These are phyloP conservation scores for Ascochyta viciae-villosae DNA, from an alignment of 2,329 filamentous ascomycete genomes.

Conservation along the genomic window DNA sequence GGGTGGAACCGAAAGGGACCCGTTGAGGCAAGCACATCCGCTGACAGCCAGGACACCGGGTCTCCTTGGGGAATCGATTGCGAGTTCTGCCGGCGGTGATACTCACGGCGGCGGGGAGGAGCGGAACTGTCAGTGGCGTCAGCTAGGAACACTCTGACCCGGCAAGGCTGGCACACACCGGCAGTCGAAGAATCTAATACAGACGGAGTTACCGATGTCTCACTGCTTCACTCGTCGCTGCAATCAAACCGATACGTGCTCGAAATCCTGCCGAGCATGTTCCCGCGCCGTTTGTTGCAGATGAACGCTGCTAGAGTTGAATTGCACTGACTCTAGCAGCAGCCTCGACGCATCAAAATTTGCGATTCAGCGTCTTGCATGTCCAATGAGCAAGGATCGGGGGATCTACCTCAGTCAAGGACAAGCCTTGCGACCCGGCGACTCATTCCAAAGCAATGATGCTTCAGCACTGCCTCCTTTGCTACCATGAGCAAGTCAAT, in stretches of 20 bases:
- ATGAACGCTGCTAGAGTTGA: conserved; percentile 6
- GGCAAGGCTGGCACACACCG: conserved; percentile 16
- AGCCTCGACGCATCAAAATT: not conserved
- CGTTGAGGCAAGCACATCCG: not conserved
- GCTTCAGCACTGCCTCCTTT: conserved; percentile 14
- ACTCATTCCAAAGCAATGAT: conserved; percentile 5
- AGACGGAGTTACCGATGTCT: conserved; percentile 14
- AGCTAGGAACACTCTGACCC: not conserved
- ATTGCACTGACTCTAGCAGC: conserved; percentile 6
- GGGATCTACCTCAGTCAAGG: conserved; percentile 12
- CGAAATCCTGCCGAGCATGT: conserved; percentile 15
- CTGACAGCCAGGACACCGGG: conserved; percentile 1
- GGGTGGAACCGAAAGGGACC: conserved; percentile 11
- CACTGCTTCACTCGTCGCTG: conserved; percentile 1
- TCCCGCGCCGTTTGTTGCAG: conserved; percentile 5
- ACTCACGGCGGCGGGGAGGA: conserved; percentile 16
- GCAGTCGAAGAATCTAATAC: conserved; percentile 2
- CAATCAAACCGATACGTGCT: conserved; percentile 16
- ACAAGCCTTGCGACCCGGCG: conserved; percentile 8
- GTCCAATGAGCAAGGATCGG: conserved; percentile 13
- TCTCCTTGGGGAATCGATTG: conserved; percentile 4
- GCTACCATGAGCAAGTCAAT: not conserved
- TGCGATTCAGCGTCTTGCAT: conserved; percentile 18
- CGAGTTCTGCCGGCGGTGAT: conserved; percentile 9
- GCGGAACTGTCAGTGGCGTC: conserved; percentile 15